Evolutionary conservation across 164 flowering plant genomes (phyloP), one percentile per base, ranked within the genome.

Genomic region (Berberis thunbergii): DNA sequence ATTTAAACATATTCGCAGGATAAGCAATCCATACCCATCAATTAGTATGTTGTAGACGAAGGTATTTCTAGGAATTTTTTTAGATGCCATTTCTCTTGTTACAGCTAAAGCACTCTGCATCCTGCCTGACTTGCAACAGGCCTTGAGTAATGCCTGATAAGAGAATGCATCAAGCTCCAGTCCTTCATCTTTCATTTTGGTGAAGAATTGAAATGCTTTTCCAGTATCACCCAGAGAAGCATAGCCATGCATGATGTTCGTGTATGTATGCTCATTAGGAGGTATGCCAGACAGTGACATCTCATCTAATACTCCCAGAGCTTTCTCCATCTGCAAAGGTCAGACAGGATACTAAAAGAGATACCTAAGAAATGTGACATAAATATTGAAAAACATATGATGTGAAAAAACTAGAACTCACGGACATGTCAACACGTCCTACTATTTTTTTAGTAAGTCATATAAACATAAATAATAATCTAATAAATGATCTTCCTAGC

Each of bases 71-170:
- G 88, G 87, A 64, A 95, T 88, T 45, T 83, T 83, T 67, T 74
- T 84, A 70, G 85, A 69, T 70, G 75, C 79, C 99, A 95, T 95
- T 73, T 91, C 97, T 77, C 81, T 85, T 45, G 96, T 95, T 54
- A 95, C 97, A 59, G 89, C 96, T 63, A 91, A 77, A 69, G 99
- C 97, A 84, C 97, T 86, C 63, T 95, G 99, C 99, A 95, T 95
- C 73, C 96, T 79, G 64, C 99, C 99, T 53, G 99, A 64, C 77
- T 91, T 95, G 84, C 99, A 95, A 73, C 99, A 95, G 39, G 99
- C 97, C 79, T 95, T 95, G 48, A 95, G 84, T 70, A 95, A 76
- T 70, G 97, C 97, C 81, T 91, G 91, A 65, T 87, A 95, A 39
- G 92, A 80, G 64, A 64, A 91, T 8, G 77, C 91, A 71, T 94